Evolutionary conservation across 2,329 filamentous ascomycete species (phyloP).

Genomic region (Aspergillus carbonarius): DNA sequence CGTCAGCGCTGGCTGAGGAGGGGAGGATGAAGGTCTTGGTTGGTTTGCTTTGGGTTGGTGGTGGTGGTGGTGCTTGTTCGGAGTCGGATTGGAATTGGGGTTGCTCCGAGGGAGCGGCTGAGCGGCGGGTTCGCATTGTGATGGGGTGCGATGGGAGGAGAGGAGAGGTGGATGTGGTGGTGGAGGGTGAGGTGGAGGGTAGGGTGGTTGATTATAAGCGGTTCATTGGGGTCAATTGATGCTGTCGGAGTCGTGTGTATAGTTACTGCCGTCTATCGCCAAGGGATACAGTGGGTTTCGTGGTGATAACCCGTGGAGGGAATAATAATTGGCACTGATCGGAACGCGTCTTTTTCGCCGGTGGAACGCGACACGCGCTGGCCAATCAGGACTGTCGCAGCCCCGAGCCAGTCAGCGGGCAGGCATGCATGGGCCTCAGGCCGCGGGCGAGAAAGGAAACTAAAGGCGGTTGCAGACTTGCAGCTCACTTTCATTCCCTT

Average conservation of each 20-base stretch:
- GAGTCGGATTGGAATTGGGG: constrained; percentile 7
- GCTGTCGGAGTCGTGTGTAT: no score
- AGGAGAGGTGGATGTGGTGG: not conserved
- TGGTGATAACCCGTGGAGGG: not conserved
- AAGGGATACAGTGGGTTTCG: not conserved
- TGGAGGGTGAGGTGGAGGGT: no score
- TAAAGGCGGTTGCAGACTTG: not conserved
- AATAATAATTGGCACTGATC: not conserved
- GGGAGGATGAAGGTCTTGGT: constrained; percentile 60
- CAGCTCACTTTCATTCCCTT: constrained; percentile 3
- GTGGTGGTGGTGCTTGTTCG: constrained; percentile 12
- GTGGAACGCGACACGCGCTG: constrained; percentile 2
- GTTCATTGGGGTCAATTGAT: not conserved
- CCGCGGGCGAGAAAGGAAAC: not conserved
- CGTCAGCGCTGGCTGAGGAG: constrained; percentile 49
- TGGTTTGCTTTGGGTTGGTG: constrained; percentile 27
- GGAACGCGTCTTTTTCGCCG: constrained; percentile 2
- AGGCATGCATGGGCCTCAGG: not conserved
- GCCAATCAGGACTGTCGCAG: not conserved
- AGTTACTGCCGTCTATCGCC: no score
- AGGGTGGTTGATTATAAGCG: not conserved
- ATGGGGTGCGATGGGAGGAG: not conserved
- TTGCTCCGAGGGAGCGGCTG: constrained; percentile 18
- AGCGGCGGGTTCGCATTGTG: constrained; percentile 26
- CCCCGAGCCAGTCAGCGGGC: not conserved